Percentiles rank a stretch among this genome's conserved stretches.
These are phyloP conservation scores for Penicillium salamii DNA, from an alignment of 495 filamentous ascomycete genomes.

Conservation along the genomic window DNA sequence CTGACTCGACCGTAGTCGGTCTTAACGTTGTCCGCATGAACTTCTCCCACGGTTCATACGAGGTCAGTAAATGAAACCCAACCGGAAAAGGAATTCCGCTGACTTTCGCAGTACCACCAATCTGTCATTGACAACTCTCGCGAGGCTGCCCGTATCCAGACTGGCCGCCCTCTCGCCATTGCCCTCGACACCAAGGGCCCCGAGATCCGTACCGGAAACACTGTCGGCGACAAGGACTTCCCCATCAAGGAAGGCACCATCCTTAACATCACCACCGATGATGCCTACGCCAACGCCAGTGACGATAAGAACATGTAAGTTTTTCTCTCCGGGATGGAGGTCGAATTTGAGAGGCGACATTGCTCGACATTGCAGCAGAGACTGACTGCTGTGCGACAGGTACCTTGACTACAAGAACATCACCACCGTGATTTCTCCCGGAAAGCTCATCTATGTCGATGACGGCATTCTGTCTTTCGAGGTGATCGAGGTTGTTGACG, in stretches of 20 bases:
- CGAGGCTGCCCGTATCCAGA: slow-evolving; percentile 69
- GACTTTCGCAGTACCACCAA: slow-evolving; percentile 67
- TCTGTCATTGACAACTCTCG: slow-evolving; percentile 94
- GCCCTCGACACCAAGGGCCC: slow-evolving; percentile 98
- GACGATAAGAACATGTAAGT: slow-evolving; percentile 92
- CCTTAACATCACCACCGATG: slow-evolving; percentile 95
- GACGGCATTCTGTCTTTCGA: slow-evolving; percentile 96
- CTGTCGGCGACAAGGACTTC: slow-evolving; percentile 75
- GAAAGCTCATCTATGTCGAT: slow-evolving; percentile 96
- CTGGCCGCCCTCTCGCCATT: slow-evolving; percentile 89
- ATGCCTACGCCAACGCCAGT: slow-evolving; percentile 80
- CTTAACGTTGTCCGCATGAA: slow-evolving; percentile 99
- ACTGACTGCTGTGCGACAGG: slow-evolving; percentile 48
- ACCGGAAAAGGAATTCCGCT: slow-evolving; percentile 1
- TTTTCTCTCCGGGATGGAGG: background rate
- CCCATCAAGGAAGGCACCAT: slow-evolving; percentile 79
- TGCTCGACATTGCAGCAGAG: background rate
- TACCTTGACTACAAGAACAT: slow-evolving; percentile 99
- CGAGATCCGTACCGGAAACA: slow-evolving; percentile 97
- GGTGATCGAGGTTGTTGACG: slow-evolving; percentile 82
- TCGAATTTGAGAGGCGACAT: background rate
- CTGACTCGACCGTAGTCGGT: slow-evolving; percentile 54
- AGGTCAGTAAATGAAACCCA: slow-evolving; percentile 48
- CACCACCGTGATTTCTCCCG: slow-evolving; percentile 92
- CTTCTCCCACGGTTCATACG: slow-evolving; percentile 96